Evolutionary conservation across 2,329 filamentous ascomycete genomes (phyloP), one percentile per base, ranked within the genome.

Genomic region (Talaromyces albobiverticillius): DNA sequence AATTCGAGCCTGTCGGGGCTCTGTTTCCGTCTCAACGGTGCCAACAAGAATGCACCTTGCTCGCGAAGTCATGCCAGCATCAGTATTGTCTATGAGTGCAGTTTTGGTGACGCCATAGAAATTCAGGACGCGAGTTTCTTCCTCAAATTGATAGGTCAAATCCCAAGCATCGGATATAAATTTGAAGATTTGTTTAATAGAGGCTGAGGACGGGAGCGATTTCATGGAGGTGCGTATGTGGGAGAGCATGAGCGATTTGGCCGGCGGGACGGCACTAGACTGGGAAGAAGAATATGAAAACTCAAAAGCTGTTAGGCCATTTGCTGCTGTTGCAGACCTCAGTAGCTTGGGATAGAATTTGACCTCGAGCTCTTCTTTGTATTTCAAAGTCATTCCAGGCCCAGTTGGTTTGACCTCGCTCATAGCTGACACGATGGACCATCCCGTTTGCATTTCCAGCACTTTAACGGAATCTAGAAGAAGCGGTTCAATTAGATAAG

Each of bases 101-200:
- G 70, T 64, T 25, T 67, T 70, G 10, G 74, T 76, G n/a, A 77
- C 68, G 26, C 75, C 75, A 52, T 70, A 72, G 57, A 75, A 73
- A 57, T 69, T 71, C 13, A 78, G 68, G 60, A 75, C 68, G 46
- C 71, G 71, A 34, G 75, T 66, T 57, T 78, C 75, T 54, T 76
- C 69, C 48, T 75, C 70, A 7, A 77, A 62, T 4, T 62, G 67
- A 42, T 66, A 63, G 2, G 69, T 67, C 38, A 69, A 64, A 57
- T 73, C 65, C 75, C 75, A 78, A n/a, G 72, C 71, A 41, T 66
- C 57, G 8, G 73, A 72, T 16, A 77, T 64, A 48, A 73, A 71
- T 22, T 55, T 60, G n/a, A 78, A 64, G 20, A 77, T 61, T 22
- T 70, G 61, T 51, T 69, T 75, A 0, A 73, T 64, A 5, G 68